Percentiles rank a stretch among this genome's conserved stretches.
Evolutionary conservation across 2,329 filamentous ascomycete genomes (phyloP).

Genomic region (Colletotrichum sp.): DNA sequence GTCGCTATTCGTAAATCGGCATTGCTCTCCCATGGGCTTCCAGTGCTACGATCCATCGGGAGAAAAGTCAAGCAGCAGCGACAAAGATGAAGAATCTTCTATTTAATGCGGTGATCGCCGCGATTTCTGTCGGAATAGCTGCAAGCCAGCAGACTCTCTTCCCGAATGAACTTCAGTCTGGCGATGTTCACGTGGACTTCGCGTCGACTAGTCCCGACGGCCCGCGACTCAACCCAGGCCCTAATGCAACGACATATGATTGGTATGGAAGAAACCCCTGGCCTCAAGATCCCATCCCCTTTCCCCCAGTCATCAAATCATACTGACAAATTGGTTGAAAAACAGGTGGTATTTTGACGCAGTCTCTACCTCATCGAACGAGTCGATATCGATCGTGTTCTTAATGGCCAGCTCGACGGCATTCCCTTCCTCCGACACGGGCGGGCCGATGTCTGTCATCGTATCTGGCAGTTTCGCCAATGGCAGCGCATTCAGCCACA

Average conservation of each 20-base stretch:
- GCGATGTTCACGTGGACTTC: neutral
- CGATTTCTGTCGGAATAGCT: neutral
- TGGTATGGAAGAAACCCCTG: neutral
- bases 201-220: neutral
- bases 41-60: neutral
- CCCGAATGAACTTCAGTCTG: neutral
- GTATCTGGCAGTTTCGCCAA: neutral
- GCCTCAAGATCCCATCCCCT: neutral
- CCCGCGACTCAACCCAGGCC: neutral
- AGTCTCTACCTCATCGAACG: neutral
- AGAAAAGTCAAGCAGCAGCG: neutral
- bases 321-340: rapidly evolving
- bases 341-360: neutral
- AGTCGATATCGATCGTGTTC: neutral
- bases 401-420: neutral
- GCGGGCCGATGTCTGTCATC: neutral
- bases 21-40: neutral
- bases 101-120: neutral
- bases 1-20: neutral
- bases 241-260: neutral
- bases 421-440: neutral
- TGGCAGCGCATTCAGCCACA: neutral
- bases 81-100: neutral
- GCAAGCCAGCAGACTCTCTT: neutral
- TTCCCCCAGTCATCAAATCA: neutral